phyloP scores from a whole-genome alignment of 2,329 filamentous ascomycete genomes.

The Clonostachys sp. region DNA sequence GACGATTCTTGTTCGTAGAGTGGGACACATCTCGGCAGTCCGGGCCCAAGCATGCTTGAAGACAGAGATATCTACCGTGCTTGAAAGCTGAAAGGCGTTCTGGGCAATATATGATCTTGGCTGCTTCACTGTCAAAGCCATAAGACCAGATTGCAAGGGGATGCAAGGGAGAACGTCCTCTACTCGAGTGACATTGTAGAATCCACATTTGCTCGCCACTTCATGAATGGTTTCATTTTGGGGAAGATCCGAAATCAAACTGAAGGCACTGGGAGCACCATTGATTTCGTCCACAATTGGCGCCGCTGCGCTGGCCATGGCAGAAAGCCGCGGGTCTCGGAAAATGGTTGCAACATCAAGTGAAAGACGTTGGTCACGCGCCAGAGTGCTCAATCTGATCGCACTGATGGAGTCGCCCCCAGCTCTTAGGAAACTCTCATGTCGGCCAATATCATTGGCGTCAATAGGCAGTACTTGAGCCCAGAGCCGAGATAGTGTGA shows the following conservation, averaged over 20 bases:
- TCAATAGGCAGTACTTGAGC: constrained; percentile 19
- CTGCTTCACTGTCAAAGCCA: constrained; percentile 25
- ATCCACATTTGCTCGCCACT: background rate
- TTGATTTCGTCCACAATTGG: background rate
- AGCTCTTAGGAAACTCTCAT: constrained; percentile 33
- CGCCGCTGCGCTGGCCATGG: constrained; percentile 24
- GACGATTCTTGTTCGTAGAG: constrained; percentile 6
- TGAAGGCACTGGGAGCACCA: background rate
- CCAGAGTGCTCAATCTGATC: constrained; percentile 35
- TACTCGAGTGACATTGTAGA: background rate
- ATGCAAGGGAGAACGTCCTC: constrained; percentile 33
- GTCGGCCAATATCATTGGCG: constrained; percentile 14
- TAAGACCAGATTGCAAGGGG: constrained; percentile 30
- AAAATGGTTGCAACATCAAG: constrained; percentile 35
- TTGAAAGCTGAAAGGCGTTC: constrained; percentile 12
- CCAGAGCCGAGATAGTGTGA: constrained; percentile 24
- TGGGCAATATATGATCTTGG: constrained; percentile 28
- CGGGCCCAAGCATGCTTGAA: constrained; percentile 20
- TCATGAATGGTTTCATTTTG: background rate
- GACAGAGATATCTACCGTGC: constrained; percentile 7
- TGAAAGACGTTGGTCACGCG: constrained; percentile 21
- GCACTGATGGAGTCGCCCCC: constrained; percentile 40
- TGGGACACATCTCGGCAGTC: constrained; percentile 3
- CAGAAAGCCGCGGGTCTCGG: constrained; percentile 28
- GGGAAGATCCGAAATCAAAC: background rate